Evolutionary conservation across 2,329 filamentous ascomycete species (phyloP), one percentile per base, ranked within the genome.

Genomic region (Triangularia verruculosa): DNA sequence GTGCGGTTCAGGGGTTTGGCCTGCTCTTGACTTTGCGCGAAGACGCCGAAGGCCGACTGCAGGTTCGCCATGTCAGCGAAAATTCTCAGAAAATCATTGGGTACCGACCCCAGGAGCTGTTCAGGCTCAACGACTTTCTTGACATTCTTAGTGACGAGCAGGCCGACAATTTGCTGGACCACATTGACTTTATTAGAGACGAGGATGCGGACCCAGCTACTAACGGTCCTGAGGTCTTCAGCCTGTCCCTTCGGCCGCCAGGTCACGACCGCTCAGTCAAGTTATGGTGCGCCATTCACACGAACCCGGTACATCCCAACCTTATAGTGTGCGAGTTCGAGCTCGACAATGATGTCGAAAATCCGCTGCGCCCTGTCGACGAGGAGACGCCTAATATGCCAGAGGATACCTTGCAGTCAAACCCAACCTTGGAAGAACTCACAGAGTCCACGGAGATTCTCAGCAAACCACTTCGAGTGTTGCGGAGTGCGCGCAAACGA

Each of bases 291-390:
- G 92, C 92, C 7, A 88, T 95, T 69, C 93, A 97, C 71, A 83
- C 91, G 62, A 90, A 88, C 59, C 82, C 88, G 0, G 77, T 80
- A 0, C 86, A 92, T 66, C 84, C 86, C 0, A 85, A 91, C 54
- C 75, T 94, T 24, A 80, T 96, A 27, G 89, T 97, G 9, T 96
- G 92, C 79, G 93, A 97, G 72, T 94, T 97, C 63, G 93, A 97
- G 73, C 76, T 92, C 1, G 92, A 96, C 73, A 89, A 96, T 66
- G 92, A 96, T 66, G 75, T 80, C 0, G 74, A 84, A 4, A 85
- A 88, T 69, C 91, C 92, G 1, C 77, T 93, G 6, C 85, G 89
- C 1, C 88, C 90, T 2, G 70, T 75, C 2, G 83, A 85, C 57
- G 86, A 89, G 47, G 71, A 77, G 3, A 86, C 83, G 0, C 87